These are phyloP conservation scores for Fagus sylvatica DNA, from an alignment of 306 rosid genomes.

Conservation along the genomic window DNA sequence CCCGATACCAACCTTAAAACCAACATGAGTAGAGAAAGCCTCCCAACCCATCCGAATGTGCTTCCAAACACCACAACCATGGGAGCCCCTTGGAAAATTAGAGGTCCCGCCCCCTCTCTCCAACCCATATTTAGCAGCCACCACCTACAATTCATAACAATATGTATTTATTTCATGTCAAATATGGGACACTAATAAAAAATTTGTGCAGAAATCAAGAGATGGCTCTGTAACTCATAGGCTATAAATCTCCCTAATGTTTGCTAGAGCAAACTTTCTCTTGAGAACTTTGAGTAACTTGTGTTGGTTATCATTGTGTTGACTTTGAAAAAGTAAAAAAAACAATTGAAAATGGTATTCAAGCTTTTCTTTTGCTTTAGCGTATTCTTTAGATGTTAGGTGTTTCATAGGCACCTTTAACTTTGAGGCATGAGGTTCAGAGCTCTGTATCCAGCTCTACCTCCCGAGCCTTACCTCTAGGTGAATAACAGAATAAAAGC, in stretches of 20 bases:
- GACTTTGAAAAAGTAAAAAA: not conserved
- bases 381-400: not conserved
- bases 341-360: constrained; percentile 1
- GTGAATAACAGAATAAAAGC: not conserved
- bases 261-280: not conserved
- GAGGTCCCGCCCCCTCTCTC: too few relatives aligned
- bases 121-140: too few relatives aligned
- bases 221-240: not conserved
- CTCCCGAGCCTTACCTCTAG: not conserved
- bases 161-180: too few relatives aligned
- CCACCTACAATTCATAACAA: too few relatives aligned
- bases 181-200: not conserved
- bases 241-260: not conserved
- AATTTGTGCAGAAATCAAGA: not conserved
- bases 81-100: too few relatives aligned
- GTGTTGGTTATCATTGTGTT: not conserved
- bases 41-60: too few relatives aligned
- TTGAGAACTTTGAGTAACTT: not conserved
- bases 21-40: too few relatives aligned
- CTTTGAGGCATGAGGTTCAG: not conserved
- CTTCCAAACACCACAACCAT: too few relatives aligned
- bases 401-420: not conserved
- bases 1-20: too few relatives aligned
- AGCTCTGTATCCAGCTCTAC: not conserved
- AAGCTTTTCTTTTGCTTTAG: not conserved